phyloP scores from a whole-genome alignment of 371 early-diverging fungal species.

The Apophysomyces ossiformis region DNA sequence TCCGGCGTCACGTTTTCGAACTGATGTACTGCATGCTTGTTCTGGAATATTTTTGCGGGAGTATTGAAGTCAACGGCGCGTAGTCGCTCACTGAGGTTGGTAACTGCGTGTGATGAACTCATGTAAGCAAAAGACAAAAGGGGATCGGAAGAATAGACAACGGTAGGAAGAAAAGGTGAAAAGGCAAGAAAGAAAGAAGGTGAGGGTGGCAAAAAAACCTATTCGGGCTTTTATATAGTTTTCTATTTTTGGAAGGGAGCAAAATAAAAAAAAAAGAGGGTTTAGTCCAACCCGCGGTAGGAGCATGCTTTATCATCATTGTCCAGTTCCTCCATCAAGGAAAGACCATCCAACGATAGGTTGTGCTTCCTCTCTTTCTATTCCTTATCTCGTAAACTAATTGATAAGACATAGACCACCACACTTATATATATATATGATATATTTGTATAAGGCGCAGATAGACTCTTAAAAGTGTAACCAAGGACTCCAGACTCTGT shows the following conservation, averaged over 20 bases:
- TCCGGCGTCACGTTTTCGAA: constrained; percentile 49
- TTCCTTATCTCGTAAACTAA: not conserved
- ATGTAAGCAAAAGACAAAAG: not conserved
- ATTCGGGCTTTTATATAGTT: not conserved
- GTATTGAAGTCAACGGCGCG: constrained; percentile 36
- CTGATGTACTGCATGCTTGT: constrained; percentile 31
- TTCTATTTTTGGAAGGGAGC: constrained; percentile 7
- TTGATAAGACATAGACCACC: not conserved
- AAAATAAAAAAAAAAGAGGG: not conserved
- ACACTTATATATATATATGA: not conserved
- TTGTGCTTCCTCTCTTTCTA: not conserved
- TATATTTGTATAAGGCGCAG: not conserved
- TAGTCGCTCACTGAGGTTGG: constrained; percentile 21
- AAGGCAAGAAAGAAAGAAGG: not conserved
- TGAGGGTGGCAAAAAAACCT: not conserved
- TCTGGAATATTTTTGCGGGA: constrained; percentile 44
- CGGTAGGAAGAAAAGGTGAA: not conserved
- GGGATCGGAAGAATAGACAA: constrained; percentile 4
- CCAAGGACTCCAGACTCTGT: not conserved
- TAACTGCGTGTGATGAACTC: constrained; percentile 7
- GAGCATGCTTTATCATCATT: not conserved
- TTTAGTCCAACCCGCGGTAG: not conserved
- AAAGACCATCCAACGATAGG: too few species aligned
- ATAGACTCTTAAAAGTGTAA: too few species aligned
- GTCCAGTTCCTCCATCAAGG: not conserved